Percentiles rank a stretch among this genome's conserved stretches.
These are phyloP conservation scores for Pichia sp. DNA, from an alignment of 1,139 yeast genomes.

Conservation along the genomic window DNA sequence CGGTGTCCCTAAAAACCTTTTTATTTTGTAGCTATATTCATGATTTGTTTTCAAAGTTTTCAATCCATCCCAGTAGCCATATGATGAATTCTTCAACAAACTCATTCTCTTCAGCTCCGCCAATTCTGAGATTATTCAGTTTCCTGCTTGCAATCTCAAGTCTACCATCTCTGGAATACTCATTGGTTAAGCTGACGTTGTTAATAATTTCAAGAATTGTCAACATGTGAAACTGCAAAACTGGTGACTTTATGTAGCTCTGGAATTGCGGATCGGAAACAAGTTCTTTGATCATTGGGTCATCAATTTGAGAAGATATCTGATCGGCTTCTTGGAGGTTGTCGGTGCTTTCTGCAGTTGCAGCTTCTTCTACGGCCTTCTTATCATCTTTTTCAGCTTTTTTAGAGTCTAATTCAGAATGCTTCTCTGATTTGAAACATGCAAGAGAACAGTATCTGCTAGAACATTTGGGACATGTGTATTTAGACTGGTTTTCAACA, in stretches of 20 bases:
- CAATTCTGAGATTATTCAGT: conserved; percentile 49
- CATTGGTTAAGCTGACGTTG: conserved; percentile 41
- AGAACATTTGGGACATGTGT: conserved; percentile 56
- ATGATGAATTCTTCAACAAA: conserved; percentile 56
- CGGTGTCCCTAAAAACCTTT: conserved; percentile 31
- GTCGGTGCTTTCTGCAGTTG: neutral
- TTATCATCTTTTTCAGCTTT: conserved; percentile 1
- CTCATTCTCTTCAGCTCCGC: conserved; percentile 59
- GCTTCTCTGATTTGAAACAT: conserved; percentile 49
- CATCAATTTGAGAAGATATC: conserved; percentile 9
- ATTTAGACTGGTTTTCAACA: conserved; percentile 35
- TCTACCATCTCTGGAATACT: conserved; percentile 41
- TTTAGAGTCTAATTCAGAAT: conserved; percentile 27
- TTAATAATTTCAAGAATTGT: conserved; percentile 39
- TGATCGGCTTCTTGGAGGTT: neutral
- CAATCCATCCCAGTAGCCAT: conserved; percentile 13
- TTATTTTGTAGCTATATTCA: conserved; percentile 5
- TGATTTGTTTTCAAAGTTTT: conserved; percentile 4
- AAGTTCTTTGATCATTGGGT: conserved; percentile 23
- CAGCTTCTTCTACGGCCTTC: neutral
- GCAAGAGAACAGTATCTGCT: conserved; percentile 44
- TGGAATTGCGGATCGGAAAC: conserved; percentile 35
- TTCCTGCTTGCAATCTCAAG: conserved; percentile 52
- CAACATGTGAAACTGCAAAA: conserved; percentile 48
- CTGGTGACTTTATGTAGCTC: conserved; percentile 38